Conservation (phyloP, 139 green algal species). For the Nannochloris sp. region DNA sequence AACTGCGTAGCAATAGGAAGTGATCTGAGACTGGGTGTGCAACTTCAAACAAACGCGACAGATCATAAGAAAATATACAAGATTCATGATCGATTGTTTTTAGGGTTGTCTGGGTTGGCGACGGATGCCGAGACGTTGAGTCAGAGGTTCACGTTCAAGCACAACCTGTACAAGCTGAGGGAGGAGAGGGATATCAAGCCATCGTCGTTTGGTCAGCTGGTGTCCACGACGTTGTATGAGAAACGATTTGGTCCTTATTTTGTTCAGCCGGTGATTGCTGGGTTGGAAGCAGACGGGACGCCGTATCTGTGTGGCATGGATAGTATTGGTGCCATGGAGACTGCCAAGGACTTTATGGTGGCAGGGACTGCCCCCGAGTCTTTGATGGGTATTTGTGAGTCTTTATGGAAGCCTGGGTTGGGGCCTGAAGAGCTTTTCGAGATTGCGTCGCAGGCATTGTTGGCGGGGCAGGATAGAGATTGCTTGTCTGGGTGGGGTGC, state of each 20-base stretch:
- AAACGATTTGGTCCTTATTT: constrained; percentile 88
- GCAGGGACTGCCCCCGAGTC: constrained; percentile 80
- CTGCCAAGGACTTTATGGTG: constrained; percentile 94
- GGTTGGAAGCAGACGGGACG: constrained; percentile 76
- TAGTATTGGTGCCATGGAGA: constrained; percentile 88
- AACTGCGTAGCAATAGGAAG: constrained; percentile 94
- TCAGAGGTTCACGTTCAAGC: constrained; percentile 79
- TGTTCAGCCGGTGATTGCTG: constrained; percentile 84
- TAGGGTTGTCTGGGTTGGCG: constrained; percentile 83
- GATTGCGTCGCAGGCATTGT: constrained; percentile 80
- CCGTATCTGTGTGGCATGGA: constrained; percentile 95
- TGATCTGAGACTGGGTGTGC: constrained; percentile 92
- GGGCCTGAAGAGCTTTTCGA: constrained; percentile 96
- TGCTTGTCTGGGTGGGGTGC: constrained; percentile 92
- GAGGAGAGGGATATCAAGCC: constrained; percentile 96
- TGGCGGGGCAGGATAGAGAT: constrained; percentile 85
- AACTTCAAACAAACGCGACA: constrained; percentile 92
- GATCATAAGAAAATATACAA: constrained; percentile 86
- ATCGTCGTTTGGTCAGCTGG: constrained; percentile 80
- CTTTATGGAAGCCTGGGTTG: constrained; percentile 83
- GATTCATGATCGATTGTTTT: constrained; percentile 90
- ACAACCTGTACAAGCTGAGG: constrained; percentile 97
- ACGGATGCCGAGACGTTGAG: constrained; percentile 89
- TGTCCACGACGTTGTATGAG: constrained; percentile 92
- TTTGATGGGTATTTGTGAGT: constrained; percentile 95